A percentile compares a stretch with the other conserved stretches of the same genome.
Evolutionary conservation across 768 basidiomycete species (phyloP).

Genomic region (Pisolithus orientalis): DNA sequence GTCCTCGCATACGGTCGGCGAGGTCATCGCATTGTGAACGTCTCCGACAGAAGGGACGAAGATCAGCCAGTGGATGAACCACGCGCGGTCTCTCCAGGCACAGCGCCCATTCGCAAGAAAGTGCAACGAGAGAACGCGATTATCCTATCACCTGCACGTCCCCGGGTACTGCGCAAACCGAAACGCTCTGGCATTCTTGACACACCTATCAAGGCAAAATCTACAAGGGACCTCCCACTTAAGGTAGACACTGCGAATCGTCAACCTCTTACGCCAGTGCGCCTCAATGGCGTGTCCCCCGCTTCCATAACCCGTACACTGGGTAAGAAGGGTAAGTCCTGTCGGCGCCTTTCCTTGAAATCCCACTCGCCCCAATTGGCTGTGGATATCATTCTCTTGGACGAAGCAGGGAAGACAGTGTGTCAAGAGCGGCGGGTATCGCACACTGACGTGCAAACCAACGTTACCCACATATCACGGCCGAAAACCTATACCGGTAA

Average conservation of each 20-base stretch:
- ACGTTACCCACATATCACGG: constrained; percentile 13
- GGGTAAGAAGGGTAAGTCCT: constrained; percentile 16
- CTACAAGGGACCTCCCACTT: constrained; percentile 11
- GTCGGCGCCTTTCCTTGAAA: constrained; percentile 25
- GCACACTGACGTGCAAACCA: constrained; percentile 35
- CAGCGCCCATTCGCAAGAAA: constrained; percentile 19
- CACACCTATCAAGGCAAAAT: constrained; percentile 16
- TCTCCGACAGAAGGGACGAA: constrained; percentile 27
- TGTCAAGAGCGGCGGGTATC: constrained; percentile 58
- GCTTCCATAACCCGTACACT: constrained; percentile 21
- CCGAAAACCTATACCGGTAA: constrained; percentile 5
- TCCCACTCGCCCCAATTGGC: constrained; percentile 46
- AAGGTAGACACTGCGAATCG: constrained; percentile 23
- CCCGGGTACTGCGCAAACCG: constrained; percentile 7
- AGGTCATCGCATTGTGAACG: constrained; percentile 51
- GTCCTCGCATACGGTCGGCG: constrained; percentile 62
- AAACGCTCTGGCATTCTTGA: constrained; percentile 21
- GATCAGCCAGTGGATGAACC: constrained; percentile 26
- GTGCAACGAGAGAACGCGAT: constrained; percentile 19
- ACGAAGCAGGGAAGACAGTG: constrained; percentile 51
- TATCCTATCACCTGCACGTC: constrained; percentile 17
- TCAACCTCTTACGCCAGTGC: constrained; percentile 35
- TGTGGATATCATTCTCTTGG: constrained; percentile 63
- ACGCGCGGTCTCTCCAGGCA: constrained; percentile 31
- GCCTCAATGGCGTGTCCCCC: constrained; percentile 35